Conservation (phyloP, 2,329 filamentous ascomycete genomes). For the Graphiopsis chlorocephala region DNA sequence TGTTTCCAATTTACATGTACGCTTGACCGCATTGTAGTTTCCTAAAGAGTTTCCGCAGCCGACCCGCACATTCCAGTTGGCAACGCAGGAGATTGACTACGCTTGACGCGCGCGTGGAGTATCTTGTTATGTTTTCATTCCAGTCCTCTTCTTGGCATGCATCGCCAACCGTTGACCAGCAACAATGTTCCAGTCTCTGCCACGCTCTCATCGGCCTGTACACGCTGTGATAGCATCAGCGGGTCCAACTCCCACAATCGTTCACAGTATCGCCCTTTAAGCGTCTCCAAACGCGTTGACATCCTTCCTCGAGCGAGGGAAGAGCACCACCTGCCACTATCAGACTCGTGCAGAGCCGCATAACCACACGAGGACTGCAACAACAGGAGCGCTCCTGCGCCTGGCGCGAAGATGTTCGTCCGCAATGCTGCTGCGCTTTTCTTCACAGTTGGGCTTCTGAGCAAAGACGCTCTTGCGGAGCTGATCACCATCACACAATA, state of each 20-base stretch:
- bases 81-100: background rate
- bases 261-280: background rate
- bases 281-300: background rate
- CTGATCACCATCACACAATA: constrained; percentile 30
- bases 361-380: background rate
- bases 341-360: background rate
- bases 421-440: constrained; percentile 6
- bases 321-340: background rate
- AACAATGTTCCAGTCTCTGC: constrained; percentile 13
- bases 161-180: constrained; percentile 12
- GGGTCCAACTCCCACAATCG: constrained; percentile 3
- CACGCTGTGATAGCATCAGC: constrained; percentile 4
- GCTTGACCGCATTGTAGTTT: background rate
- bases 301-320: background rate
- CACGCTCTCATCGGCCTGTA: background rate
- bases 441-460: background rate
- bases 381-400: constrained; percentile 8
- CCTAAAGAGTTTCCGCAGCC: background rate
- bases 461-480: constrained; percentile 13
- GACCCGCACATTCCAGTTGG: background rate
- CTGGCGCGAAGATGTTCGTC: constrained; percentile 15
- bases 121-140: constrained; percentile 14
- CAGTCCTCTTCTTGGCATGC: constrained; percentile 8
- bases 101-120: constrained; percentile 2
- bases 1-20: background rate